phyloP scores from a whole-genome alignment of 208 protist species.

The Trypanosoma rangeli region DNA sequence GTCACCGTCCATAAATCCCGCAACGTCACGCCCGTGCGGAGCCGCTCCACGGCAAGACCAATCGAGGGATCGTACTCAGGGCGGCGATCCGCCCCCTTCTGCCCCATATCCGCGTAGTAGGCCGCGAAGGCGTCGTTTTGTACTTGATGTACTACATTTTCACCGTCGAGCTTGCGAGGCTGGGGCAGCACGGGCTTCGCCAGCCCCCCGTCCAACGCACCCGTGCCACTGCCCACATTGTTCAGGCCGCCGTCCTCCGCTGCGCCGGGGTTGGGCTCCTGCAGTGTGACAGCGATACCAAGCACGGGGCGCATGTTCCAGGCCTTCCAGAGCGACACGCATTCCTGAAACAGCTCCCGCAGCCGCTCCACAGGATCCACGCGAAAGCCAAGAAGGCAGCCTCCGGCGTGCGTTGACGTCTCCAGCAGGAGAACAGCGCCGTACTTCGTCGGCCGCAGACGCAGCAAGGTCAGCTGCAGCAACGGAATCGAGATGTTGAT shows the following conservation, averaged over 20 bases:
- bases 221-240: not conserved
- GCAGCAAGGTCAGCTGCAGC: slow-evolving; percentile 84
- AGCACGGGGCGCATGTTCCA: slow-evolving; percentile 81
- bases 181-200: not conserved
- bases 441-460: slow-evolving; percentile 78
- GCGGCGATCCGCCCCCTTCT: slow-evolving; percentile 69
- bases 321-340: slow-evolving; percentile 76
- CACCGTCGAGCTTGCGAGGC: slow-evolving; percentile 45
- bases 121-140: slow-evolving; percentile 85
- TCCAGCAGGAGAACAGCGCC: slow-evolving; percentile 84
- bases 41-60: slow-evolving; percentile 92
- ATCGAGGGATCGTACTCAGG: slow-evolving; percentile 80
- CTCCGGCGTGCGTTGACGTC: slow-evolving; percentile 58
- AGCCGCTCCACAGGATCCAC: slow-evolving; percentile 76
- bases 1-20: slow-evolving; percentile 78
- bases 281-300: slow-evolving; percentile 59
- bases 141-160: slow-evolving; percentile 79
- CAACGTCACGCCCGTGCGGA: slow-evolving; percentile 75
- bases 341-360: slow-evolving; percentile 75
- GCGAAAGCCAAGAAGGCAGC: slow-evolving; percentile 89
- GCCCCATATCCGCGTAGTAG: slow-evolving; percentile 91
- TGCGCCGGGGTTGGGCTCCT: slow-evolving; percentile 28
- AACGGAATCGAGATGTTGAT: slow-evolving; percentile 97
- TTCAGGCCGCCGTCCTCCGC: slow-evolving; percentile 4
- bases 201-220: slow-evolving; percentile 7